Evolutionary conservation across 106 monocot genomes (phyloP).

Genomic region (Narthecium ossifragum): DNA sequence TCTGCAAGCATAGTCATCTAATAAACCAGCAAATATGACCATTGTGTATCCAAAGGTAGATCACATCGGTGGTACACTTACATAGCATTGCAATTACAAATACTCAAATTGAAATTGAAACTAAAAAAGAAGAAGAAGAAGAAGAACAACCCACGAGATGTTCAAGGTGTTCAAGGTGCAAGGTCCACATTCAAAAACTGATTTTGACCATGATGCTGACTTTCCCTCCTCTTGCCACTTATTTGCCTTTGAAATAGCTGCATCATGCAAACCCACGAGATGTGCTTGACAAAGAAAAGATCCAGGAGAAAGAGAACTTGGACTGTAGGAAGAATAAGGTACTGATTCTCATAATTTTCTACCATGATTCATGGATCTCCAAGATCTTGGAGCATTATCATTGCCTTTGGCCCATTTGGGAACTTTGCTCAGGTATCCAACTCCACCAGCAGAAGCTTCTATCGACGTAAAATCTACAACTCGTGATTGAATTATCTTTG

Average conservation of each 20-base stretch:
- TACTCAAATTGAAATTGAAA: too few relatives aligned
- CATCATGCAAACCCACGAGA: conserved; percentile 25
- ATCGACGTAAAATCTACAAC: conserved; percentile 28
- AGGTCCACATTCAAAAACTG: conserved; percentile 31
- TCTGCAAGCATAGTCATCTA: too few relatives aligned
- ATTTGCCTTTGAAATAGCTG: conserved; percentile 71
- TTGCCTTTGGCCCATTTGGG: conserved; percentile 5
- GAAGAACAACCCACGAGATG: too few relatives aligned
- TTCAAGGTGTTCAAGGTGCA: conserved; percentile 39
- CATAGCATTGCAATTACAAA: too few relatives aligned
- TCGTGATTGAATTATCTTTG: conserved; percentile 65
- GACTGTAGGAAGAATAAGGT: conserved; percentile 16
- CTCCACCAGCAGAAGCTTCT: conserved; percentile 13
- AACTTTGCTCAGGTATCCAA: conserved; percentile 6
- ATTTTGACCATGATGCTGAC: conserved; percentile 22
- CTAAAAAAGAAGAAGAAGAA: too few relatives aligned
- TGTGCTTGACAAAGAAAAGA: conserved; percentile 20
- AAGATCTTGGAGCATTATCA: conserved; percentile 10
- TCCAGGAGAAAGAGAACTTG: conserved; percentile 17
- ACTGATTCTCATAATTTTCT: conserved; percentile 18
- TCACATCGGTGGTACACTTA: too few relatives aligned
- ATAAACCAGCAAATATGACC: too few relatives aligned
- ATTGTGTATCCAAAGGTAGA: too few relatives aligned
- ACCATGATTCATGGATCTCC: conserved; percentile 8
- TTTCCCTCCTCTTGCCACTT: conserved; percentile 74